These are phyloP conservation scores for Botrytis fabae DNA, from an alignment of 2,329 filamentous ascomycete species.

Conservation along the genomic window DNA sequence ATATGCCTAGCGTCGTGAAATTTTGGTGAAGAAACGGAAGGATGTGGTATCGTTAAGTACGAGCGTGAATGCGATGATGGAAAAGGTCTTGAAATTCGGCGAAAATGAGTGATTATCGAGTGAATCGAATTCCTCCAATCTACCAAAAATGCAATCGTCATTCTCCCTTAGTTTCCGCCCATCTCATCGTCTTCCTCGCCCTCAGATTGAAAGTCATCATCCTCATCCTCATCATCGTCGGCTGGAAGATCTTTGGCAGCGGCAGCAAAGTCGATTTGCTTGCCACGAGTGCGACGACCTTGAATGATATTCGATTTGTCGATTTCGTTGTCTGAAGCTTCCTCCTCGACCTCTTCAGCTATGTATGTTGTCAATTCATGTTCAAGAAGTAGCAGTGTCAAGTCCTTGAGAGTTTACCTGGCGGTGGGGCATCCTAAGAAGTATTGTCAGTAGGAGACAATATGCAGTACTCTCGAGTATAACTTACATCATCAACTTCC, in stretches of 20 bases:
- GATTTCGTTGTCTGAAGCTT: slow-evolving; percentile 87
- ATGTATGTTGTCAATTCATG: slow-evolving; percentile 24
- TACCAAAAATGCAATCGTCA: slow-evolving; percentile 18
- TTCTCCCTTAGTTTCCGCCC: slow-evolving; percentile 51
- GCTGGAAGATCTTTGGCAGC: slow-evolving; percentile 76
- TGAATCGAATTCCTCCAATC: slow-evolving; percentile 25
- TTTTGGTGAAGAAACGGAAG: slow-evolving; percentile 23
- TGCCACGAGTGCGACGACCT: slow-evolving; percentile 83
- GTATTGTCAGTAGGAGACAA: slow-evolving; percentile 23
- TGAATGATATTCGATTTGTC: slow-evolving; percentile 83
- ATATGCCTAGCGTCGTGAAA: slow-evolving; percentile 30
- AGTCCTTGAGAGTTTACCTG: slow-evolving; percentile 34
- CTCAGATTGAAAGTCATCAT: slow-evolving; percentile 64
- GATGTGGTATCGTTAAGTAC: slow-evolving; percentile 15
- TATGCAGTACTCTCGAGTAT: not conserved
- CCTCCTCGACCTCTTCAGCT: slow-evolving; percentile 69
- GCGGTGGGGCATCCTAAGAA: slow-evolving; percentile 28
- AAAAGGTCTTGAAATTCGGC: slow-evolving; percentile 28
- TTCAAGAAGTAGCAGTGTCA: not conserved
- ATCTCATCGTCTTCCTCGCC: slow-evolving; percentile 69
- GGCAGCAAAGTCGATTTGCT: slow-evolving; percentile 90
- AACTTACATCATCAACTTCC: slow-evolving; percentile 61
- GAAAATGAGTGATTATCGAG: slow-evolving; percentile 24
- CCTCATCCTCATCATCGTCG: slow-evolving; percentile 77
- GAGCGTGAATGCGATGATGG: slow-evolving; percentile 17